These are phyloP conservation scores for Chloris gayana DNA, from an alignment of 176 grass and related monocot genomes.

Conservation along the genomic window DNA sequence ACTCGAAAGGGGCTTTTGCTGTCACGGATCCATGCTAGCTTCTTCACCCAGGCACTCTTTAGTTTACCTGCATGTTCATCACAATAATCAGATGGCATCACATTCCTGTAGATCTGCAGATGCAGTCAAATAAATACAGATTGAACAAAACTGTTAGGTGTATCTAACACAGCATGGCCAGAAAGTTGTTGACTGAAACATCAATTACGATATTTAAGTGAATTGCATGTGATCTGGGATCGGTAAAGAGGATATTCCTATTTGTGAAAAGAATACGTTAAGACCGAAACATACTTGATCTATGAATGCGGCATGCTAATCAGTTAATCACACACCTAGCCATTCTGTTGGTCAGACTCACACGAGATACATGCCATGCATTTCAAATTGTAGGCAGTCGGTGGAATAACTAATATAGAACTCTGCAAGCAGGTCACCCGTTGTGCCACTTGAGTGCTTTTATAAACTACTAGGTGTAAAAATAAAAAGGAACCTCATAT, in stretches of 20 bases:
- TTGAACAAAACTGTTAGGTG: not conserved
- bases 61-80: conserved; percentile 10
- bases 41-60: not conserved
- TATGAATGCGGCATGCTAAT: no score
- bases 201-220: not conserved
- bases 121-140: not conserved
- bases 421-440: not conserved
- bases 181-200: conserved; percentile 14
- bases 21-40: not conserved
- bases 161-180: not conserved
- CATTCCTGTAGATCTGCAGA: not conserved
- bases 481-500: not conserved
- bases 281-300: not conserved
- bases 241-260: no score
- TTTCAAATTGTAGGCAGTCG: not conserved
- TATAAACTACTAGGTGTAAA: no score
- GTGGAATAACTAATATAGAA: conserved; percentile 18
- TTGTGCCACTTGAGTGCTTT: not conserved
- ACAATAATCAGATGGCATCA: conserved; percentile 6
- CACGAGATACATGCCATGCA: not conserved
- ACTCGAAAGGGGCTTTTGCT: not conserved
- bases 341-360: not conserved
- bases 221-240: not conserved
- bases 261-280: not conserved
- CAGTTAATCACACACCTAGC: conserved; percentile 13